Evolutionary conservation across 345 rosid species (phyloP).

Genomic region (Litchi chinensis): DNA sequence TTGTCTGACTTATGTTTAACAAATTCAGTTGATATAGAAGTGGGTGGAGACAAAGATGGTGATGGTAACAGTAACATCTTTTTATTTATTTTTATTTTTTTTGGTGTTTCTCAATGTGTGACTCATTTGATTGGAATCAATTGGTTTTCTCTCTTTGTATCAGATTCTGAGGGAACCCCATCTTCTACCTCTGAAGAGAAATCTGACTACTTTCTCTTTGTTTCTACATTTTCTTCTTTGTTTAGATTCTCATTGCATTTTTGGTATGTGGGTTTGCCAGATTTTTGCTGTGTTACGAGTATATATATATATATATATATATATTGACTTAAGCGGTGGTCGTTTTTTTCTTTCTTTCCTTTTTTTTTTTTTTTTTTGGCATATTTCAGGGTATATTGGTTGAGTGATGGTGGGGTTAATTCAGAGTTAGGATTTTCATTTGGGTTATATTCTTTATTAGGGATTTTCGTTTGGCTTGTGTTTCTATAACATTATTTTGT

Average conservation of each 20-base stretch:
- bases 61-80: conserved; percentile 3
- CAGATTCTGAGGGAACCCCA: conserved; percentile 64
- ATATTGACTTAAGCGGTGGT: not conserved
- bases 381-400: too few relatives aligned
- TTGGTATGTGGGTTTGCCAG: conserved; percentile 22
- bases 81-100: conserved; percentile 8
- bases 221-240: conserved; percentile 2
- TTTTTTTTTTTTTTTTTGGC: too few relatives aligned
- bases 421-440: too few relatives aligned
- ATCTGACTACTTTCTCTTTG: conserved; percentile 54
- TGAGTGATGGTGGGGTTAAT: too few relatives aligned
- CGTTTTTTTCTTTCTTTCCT: too few relatives aligned
- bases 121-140: not conserved
- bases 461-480: too few relatives aligned
- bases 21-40: not conserved
- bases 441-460: too few relatives aligned
- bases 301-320: too few relatives aligned
- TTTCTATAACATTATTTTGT: not conserved
- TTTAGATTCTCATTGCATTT: conserved; percentile 2
- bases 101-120: conserved; percentile 21
- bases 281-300: not conserved
- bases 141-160: conserved; percentile 5
- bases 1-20: too few relatives aligned
- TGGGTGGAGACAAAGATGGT: conserved; percentile 17
- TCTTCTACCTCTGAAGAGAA: conserved; percentile 56